Evolutionary conservation across 306 rosid genomes (phyloP).

Genomic region (Medicago truncatula): MtrunA17r5.0-ANR NC_053048.1:408001-408500

Average conservation of each 20-base stretch:
- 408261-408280: too few relatives aligned
- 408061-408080: constrained; percentile 2
- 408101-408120: background rate
- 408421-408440: constrained; percentile 14
- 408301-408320: background rate
- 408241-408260: background rate
- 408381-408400: background rate
- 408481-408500: too few relatives aligned
- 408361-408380: background rate
- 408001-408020: background rate
- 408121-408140: background rate
- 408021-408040: constrained; percentile 8
- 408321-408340: too few relatives aligned
- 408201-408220: background rate
- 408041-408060: background rate
- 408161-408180: background rate
- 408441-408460: too few relatives aligned
- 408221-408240: background rate
- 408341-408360: too few relatives aligned
- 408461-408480: too few relatives aligned
- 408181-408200: background rate
- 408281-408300: too few relatives aligned
- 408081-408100: constrained; percentile 2
- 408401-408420: background rate
- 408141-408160: background rate